Base-by-base conservation (phyloP, 2,329 filamentous ascomycete species). In the Peltaster fructicola region DNA sequence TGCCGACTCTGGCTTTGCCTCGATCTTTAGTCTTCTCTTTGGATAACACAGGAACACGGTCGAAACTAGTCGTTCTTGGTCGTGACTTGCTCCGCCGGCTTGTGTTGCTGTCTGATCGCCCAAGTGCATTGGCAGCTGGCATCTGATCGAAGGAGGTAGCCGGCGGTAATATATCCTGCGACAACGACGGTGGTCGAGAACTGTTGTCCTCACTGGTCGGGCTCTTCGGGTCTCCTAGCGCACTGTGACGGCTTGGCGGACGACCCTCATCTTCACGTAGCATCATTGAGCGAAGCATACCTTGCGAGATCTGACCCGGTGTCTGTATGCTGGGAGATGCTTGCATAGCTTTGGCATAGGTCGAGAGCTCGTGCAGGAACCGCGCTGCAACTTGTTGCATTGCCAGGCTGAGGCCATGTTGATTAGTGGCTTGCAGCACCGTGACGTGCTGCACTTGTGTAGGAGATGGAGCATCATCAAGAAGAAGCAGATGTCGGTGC, bases 1-100 rank as follows among this genome's bases (percentile, higher is more conserved):
- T 73, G 12, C 70, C 69, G 8, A 79, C 65, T 27, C 85, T 71
- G 14, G 77, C 75, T 48, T 77, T 84, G 15, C 80, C 80, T 47
- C 80, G 81, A 37, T 74, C 73, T 33, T 80, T 73, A 46, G 72
- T 77, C 34, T 47, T 49, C 25, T 45, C 40, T 18, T 41, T 31
- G 76, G 31, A 75, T 58, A 28, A n/a, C n/a, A n/a, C n/a, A n/a
- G n/a, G n/a, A 74, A 7, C 52, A 51, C 13, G 56, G 53, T 3
- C 56, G 55, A 23, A 91, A 81, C n/a, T n/a, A n/a, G n/a, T n/a
- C n/a, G 65, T 34, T 65, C 58, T 20, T 67, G 58, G 65, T 77
- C 44, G 56, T 69, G 38, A 66, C 44, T 39, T 34, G 25, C 30
- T 30, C 26, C 32, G 27, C 29, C 29, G 22, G 30, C 33, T 19